phyloP scores from a whole-genome alignment of 495 filamentous ascomycete genomes.

The Penicillium pulvis region DNA sequence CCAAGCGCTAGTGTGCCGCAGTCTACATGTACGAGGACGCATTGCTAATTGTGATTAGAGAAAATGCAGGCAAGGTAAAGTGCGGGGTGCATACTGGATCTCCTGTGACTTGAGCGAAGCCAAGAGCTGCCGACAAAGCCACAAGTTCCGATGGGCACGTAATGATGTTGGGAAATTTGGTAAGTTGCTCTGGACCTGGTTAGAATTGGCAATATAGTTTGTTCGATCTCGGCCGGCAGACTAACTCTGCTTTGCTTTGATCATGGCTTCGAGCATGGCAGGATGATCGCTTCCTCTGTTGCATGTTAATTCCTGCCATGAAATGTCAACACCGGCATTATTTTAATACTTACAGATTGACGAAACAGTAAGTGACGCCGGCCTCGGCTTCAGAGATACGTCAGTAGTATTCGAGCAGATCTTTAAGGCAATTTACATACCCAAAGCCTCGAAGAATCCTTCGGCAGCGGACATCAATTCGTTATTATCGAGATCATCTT shows the following conservation, averaged over 20 bases:
- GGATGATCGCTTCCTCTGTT: conserved; percentile 78
- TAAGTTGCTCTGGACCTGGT: conserved; percentile 33
- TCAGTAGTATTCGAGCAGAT: conserved; percentile 1
- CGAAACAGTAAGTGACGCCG: conserved; percentile 26
- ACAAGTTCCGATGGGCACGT: conserved; percentile 96
- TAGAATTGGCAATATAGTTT: background rate
- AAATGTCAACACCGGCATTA: too few relatives aligned
- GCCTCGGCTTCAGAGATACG: conserved; percentile 18
- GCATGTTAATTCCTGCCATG: conserved; percentile 1
- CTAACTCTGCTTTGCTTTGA: conserved; percentile 62
- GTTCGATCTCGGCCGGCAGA: background rate
- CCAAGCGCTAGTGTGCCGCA: conserved; percentile 86
- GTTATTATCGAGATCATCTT: background rate
- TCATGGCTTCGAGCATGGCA: conserved; percentile 86
- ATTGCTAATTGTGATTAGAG: conserved; percentile 49
- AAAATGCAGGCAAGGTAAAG: background rate
- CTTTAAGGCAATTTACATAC: conserved; percentile 5
- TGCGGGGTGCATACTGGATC: conserved; percentile 49
- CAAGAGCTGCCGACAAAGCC: conserved; percentile 89
- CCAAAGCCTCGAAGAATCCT: conserved; percentile 27
- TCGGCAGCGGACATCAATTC: conserved; percentile 21
- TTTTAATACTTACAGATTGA: conserved; percentile 21
- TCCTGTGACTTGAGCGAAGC: conserved; percentile 78
- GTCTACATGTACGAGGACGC: conserved; percentile 89
- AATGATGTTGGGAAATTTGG: conserved; percentile 75